Percentiles rank a stretch among this genome's conserved stretches.
phyloP scores from a whole-genome alignment of 148 eudicot genomes.

The Chenopodium formosanum region DNA sequence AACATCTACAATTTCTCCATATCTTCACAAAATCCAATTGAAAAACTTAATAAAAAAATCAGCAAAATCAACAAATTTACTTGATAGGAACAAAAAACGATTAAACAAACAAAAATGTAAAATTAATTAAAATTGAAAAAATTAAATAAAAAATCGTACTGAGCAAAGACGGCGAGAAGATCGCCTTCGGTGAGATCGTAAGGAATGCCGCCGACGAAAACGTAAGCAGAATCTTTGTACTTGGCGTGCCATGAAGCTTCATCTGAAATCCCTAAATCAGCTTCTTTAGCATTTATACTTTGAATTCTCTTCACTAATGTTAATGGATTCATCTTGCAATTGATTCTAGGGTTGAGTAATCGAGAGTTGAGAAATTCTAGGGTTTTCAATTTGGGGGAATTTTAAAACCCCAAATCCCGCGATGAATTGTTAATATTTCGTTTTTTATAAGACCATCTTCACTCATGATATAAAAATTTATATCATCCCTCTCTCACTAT shows the following conservation, averaged over 20 bases:
- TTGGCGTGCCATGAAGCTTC: constrained; percentile 93
- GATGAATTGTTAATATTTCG: background rate
- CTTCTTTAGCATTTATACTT: constrained; percentile 72
- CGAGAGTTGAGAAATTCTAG: background rate
- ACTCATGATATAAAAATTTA: no score
- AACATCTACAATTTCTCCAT: constrained; percentile 91
- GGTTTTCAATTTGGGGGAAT: constrained; percentile 12
- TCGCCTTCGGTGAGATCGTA: constrained; percentile 95
- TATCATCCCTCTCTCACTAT: no score
- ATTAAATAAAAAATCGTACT: constrained; percentile 33
- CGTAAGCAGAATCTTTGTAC: constrained; percentile 86
- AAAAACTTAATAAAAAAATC: background rate
- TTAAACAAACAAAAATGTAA: background rate
- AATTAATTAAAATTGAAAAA: background rate
- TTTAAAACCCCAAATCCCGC: constrained; percentile 5
- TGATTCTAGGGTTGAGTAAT: background rate
- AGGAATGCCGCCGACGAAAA: constrained; percentile 81
- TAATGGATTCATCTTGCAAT: constrained; percentile 69
- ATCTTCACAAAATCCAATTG: constrained; percentile 40
- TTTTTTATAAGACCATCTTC: no score
- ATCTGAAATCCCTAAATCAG: constrained; percentile 77
- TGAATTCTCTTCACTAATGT: constrained; percentile 86
- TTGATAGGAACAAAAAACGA: background rate
- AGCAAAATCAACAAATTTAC: background rate
- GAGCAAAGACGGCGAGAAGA: constrained; percentile 84